Evolutionary conservation across 2,329 filamentous ascomycete species (phyloP).

Genomic region (Apiospora kogelbergensis): DNA sequence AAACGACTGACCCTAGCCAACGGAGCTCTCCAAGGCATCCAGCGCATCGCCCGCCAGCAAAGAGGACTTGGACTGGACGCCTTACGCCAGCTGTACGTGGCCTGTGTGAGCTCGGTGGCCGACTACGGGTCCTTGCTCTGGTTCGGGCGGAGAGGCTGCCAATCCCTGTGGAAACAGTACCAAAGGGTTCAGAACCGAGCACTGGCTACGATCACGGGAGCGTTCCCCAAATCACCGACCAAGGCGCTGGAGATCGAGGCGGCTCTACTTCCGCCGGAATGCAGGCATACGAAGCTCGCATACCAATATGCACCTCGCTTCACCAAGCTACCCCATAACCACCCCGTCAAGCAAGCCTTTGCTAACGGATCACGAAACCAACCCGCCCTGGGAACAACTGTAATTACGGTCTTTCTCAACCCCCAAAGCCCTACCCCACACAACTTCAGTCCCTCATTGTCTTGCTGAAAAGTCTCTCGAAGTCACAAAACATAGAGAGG

Average conservation of each 20-base stretch:
- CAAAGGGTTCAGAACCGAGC: background rate
- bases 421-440: background rate
- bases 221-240: background rate
- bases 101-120: background rate
- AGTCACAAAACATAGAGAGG: background rate
- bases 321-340: background rate
- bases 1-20: too few relatives aligned
- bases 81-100: background rate
- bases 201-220: background rate
- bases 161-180: background rate
- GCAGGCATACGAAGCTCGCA: background rate
- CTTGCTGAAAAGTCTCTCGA: background rate
- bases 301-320: background rate
- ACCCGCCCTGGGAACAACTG: too few relatives aligned
- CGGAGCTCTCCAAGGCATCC: too few relatives aligned
- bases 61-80: background rate
- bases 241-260: background rate
- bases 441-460: background rate
- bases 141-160: background rate
- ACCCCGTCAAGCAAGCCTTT: background rate
- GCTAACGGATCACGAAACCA: background rate
- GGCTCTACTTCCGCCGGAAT: background rate
- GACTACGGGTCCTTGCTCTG: background rate
- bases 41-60: background rate
- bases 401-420: background rate